Base-by-base conservation (phyloP, 305 asterid species). In the Ajuga reptans region DNA sequence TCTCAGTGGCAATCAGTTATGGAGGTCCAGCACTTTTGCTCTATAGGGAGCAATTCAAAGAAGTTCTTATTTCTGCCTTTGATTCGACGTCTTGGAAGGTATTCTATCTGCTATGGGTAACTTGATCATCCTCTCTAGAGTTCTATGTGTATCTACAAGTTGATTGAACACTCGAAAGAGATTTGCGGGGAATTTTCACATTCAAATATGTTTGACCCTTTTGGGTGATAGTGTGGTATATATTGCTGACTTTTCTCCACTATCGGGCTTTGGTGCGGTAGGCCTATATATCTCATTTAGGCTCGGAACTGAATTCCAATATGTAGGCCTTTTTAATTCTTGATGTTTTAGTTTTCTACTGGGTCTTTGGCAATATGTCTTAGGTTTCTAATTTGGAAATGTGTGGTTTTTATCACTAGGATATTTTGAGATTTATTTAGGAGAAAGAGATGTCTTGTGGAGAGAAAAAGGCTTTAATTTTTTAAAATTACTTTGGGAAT, bases 21-120 rank as follows among this genome's bases (percentile, higher is more conserved):
- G 99, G 88, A 71, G 99, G 98, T 69, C 88, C 97, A 57, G 78
- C 95, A 47, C 87, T 94, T 72, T 84, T 94, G 75, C 77, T 52
- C 68, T 85, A 81, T 85, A 86, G 82, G 83, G 88, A 91, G 29
- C 86, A 85, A 75, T 86, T 94, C 75, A 89, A 87, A 81, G 97
- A 89, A 83, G 91, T 86, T 70, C 87, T 94, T 59, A 74, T 36
- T 77, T 87, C 87, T 66, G 98, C 98, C 34, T 94, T 91, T 65
- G 91, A 86, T 85, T 89, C 99, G 1, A 89, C 96, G 55, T 94
- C 99, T 64, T 94, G 99, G 99, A 94, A 94, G 99, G 98, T 91
- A 64, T 61, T 74, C 67, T 75, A 71, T 76, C 65, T 63, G 49
- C 79, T 72, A 45, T 73, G 6, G n/a, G 54, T 51, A 42, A 75